Percentiles rank a stretch among this genome's conserved stretches.
These are phyloP conservation scores for Leccinum obscurum DNA, from an alignment of 768 basidiomycete species.

Conservation along the genomic window DNA sequence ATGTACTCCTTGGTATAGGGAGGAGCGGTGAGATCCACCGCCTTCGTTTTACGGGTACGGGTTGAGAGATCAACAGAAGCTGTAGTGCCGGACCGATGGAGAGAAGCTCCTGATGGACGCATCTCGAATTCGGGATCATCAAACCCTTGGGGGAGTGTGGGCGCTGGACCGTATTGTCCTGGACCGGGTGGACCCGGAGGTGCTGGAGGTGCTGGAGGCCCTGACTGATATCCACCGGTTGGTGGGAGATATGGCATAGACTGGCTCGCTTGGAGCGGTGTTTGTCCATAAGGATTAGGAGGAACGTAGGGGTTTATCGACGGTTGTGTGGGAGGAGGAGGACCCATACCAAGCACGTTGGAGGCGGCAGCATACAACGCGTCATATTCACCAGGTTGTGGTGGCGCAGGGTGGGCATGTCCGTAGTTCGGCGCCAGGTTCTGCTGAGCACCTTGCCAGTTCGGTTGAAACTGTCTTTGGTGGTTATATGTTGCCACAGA, in stretches of 20 bases:
- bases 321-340: constrained; percentile 43
- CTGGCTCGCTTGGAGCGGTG: constrained; percentile 29
- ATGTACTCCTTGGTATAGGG: constrained; percentile 96
- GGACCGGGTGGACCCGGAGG: constrained; percentile 16
- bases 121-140: constrained; percentile 55
- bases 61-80: constrained; percentile 57
- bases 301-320: constrained; percentile 22
- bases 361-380: constrained; percentile 74
- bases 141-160: constrained; percentile 31
- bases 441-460: constrained; percentile 33
- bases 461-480: constrained; percentile 21
- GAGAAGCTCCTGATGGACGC: constrained; percentile 41
- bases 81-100: constrained; percentile 59
- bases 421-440: constrained; percentile 21
- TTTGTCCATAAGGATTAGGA: constrained; percentile 24
- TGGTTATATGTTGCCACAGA: constrained; percentile 20
- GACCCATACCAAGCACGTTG: constrained; percentile 76
- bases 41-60: constrained; percentile 70
- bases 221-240: constrained; percentile 25
- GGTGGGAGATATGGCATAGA: constrained; percentile 36
- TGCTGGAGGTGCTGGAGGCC: constrained; percentile 10
- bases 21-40: constrained; percentile 77
- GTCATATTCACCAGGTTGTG: constrained; percentile 48
- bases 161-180: constrained; percentile 21
- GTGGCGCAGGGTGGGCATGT: constrained; percentile 18